These are phyloP conservation scores for Boletus coccyginus DNA, from an alignment of 768 basidiomycete species.

Conservation along the genomic window DNA sequence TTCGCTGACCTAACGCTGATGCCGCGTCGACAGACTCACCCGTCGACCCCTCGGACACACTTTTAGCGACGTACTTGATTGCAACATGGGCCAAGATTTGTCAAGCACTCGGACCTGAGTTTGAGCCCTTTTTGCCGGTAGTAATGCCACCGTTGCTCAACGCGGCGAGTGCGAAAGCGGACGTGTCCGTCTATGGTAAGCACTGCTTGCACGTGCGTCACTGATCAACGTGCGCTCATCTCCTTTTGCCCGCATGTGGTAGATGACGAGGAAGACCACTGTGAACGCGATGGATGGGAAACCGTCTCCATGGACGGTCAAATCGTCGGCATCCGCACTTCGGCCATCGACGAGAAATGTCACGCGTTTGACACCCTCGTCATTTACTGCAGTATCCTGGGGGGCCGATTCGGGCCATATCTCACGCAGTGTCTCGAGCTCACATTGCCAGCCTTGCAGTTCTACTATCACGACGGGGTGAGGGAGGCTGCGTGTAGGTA, in stretches of 20 bases:
- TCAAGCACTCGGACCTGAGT: constrained; percentile 80
- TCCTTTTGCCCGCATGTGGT: constrained; percentile 21
- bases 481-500: constrained; percentile 75
- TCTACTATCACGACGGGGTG: constrained; percentile 85
- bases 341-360: constrained; percentile 82
- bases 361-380: constrained; percentile 87
- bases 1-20: not conserved
- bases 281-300: constrained; percentile 75
- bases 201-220: not conserved
- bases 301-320: constrained; percentile 76
- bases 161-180: constrained; percentile 77
- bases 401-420: constrained; percentile 67
- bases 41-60: constrained; percentile 66
- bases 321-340: constrained; percentile 73
- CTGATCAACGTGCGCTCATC: not conserved
- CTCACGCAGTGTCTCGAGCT: constrained; percentile 69
- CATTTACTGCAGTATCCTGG: constrained; percentile 71
- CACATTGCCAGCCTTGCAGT: constrained; percentile 64
- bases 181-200: constrained; percentile 69
- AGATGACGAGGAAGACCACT: constrained; percentile 52
- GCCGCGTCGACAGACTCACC: constrained; percentile 49
- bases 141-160: constrained; percentile 80
- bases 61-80: constrained; percentile 72
- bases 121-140: constrained; percentile 80
- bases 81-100: constrained; percentile 89